phyloP scores from a whole-genome alignment of 192 early-diverging fungal genomes.

The Coemansia sp. region DNA sequence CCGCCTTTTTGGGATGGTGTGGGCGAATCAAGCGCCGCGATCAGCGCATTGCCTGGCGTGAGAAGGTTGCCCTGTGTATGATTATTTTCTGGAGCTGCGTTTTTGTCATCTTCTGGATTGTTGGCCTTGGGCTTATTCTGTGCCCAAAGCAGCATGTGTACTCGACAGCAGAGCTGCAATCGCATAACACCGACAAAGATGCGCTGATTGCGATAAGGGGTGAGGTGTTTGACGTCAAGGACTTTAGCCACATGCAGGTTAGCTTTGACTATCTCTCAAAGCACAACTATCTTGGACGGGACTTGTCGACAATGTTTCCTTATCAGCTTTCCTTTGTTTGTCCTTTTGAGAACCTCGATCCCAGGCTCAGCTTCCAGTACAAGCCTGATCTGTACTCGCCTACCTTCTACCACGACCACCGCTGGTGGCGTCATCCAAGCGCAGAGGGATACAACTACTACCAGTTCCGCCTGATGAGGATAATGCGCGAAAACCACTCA shows the following conservation, averaged over 20 bases:
- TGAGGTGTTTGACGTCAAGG: constrained; percentile 77
- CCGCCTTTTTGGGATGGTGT: constrained; percentile 61
- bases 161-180: constrained; percentile 63
- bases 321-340: constrained; percentile 64
- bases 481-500: constrained; percentile 62
- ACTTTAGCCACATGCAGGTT: constrained; percentile 58
- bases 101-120: constrained; percentile 85
- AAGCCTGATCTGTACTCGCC: constrained; percentile 60
- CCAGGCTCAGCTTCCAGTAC: constrained; percentile 55
- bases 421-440: constrained; percentile 60
- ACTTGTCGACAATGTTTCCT: constrained; percentile 69
- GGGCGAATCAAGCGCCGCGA: constrained; percentile 79
- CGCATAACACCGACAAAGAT: constrained; percentile 57
- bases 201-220: constrained; percentile 74
- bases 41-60: constrained; percentile 93
- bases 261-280: constrained; percentile 51
- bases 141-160: constrained; percentile 77
- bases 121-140: constrained; percentile 68
- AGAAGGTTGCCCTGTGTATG: constrained; percentile 90
- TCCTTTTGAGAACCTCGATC: constrained; percentile 58
- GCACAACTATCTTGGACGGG: constrained; percentile 64
- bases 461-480: constrained; percentile 61
- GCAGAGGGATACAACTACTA: constrained; percentile 68
- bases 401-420: constrained; percentile 70
- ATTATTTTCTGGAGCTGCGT: constrained; percentile 78